Evolutionary conservation across 805 yeast genomes (phyloP), one percentile per base, ranked within the genome.

Genomic region (Wickerhamiella sergipiensis): DNA sequence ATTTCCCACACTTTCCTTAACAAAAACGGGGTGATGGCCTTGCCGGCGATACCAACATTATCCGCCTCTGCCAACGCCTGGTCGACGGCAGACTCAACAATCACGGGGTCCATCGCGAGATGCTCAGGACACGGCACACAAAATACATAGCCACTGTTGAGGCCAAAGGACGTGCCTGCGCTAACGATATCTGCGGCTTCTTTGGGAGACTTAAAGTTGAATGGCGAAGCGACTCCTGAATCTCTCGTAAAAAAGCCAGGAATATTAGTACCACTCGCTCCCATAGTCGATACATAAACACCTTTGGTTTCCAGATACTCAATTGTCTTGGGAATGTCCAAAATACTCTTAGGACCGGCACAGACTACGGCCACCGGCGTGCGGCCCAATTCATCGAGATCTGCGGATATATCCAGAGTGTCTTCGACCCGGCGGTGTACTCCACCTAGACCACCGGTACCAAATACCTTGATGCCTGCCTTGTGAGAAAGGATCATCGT

Each of bases 371-470:
- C 80, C 1, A 87, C 87, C 0, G 89, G 85, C 0, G 95, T 88
- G 51, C 80, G 72, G 1, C 88, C 82, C 50, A 88, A 70, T 61
- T 87, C 96, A 47, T 86, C 89, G 55, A 87, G 73, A 65, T 87
- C 96, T 2, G 95, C 95, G 59, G 89, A 80, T 22, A 87, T 71
- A 64, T 87, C 96, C 80, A 85, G 75, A 1, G 88, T 78, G 26
- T 67, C 56, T 50, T 83, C 83, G 19, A 84, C 90, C 7, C 83
- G 84, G 51, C 85, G 74, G 59, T 87, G 95, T 10, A 86, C 95
- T 19, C 96, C 96, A 19, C 96, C 96, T 18, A 87, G 71, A 0
- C 96, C 96, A 31, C 96, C 96, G 2, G 96, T 88, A 1, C 94
- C 92, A 71, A 87, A 88, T 12, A 88, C 86, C 57, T 77, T 74